Evolutionary conservation across 805 yeast genomes (phyloP).

Genomic region (Yarrowia hollandica): DNA sequence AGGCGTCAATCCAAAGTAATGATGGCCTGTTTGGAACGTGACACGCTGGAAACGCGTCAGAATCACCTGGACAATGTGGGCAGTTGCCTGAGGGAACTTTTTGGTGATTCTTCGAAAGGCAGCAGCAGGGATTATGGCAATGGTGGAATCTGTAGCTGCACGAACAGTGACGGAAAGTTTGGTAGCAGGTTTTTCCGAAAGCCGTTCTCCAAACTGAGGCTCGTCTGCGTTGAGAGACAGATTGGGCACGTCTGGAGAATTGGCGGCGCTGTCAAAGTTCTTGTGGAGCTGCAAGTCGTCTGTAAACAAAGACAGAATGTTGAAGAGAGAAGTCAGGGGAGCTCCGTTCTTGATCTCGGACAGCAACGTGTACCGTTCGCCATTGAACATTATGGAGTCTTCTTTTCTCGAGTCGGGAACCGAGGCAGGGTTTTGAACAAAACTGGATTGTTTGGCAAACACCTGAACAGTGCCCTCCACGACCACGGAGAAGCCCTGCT

Average conservation of each 20-base stretch:
- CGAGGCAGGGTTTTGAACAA: background rate
- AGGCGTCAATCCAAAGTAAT: conserved; percentile 77
- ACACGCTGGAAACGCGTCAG: conserved; percentile 83
- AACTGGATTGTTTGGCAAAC: conserved; percentile 49
- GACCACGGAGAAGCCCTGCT: conserved; percentile 84
- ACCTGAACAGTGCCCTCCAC: conserved; percentile 89
- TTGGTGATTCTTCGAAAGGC: conserved; percentile 71
- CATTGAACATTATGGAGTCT: conserved; percentile 42
- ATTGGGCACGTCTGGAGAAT: conserved; percentile 13
- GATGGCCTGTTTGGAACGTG: conserved; percentile 86
- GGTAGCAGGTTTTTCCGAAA: conserved; percentile 9
- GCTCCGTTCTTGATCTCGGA: conserved; percentile 82
- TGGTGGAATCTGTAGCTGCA: conserved; percentile 73
- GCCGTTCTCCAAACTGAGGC: conserved; percentile 15
- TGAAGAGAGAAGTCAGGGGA: conserved; percentile 79
- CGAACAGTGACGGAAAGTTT: conserved; percentile 59
- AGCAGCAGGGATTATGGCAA: conserved; percentile 86
- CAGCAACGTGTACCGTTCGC: conserved; percentile 66
- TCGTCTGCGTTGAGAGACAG: conserved; percentile 22
- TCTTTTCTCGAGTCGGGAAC: conserved; percentile 35
- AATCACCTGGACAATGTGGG: conserved; percentile 92
- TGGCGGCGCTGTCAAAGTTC: conserved; percentile 27
- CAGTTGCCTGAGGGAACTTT: conserved; percentile 83
- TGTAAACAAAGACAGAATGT: conserved; percentile 74
- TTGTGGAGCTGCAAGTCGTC: conserved; percentile 42